phyloP scores from a whole-genome alignment of 106 monocot species.

The Platanthera zijinensis region DNA sequence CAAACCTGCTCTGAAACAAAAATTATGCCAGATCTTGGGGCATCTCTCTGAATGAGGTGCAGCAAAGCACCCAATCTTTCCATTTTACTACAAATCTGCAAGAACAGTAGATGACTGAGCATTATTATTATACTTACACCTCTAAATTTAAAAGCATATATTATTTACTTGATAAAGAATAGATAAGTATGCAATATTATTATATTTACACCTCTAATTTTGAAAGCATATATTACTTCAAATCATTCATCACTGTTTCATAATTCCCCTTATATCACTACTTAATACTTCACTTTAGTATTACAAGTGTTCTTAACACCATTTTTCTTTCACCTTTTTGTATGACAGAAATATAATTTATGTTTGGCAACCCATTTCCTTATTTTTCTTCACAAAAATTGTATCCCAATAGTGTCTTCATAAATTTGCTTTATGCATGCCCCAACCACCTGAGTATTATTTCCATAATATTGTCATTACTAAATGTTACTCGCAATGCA shows the following conservation, averaged over 20 bases:
- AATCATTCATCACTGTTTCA: not conserved
- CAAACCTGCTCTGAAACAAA: slow-evolving; percentile 87
- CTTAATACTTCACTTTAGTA: not conserved
- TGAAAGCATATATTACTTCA: not conserved
- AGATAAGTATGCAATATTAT: not conserved
- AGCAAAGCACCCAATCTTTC: slow-evolving; percentile 47
- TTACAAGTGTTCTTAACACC: not conserved
- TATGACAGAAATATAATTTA: too few species aligned
- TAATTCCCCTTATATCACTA: not conserved
- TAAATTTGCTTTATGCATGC: not conserved
- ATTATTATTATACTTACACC: not conserved
- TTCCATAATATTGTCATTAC: not conserved
- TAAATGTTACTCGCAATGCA: not conserved
- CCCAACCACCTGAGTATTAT: not conserved
- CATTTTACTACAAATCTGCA: slow-evolving; percentile 57
- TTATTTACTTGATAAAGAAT: not conserved
- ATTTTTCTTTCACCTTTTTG: not conserved
- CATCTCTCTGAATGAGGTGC: slow-evolving; percentile 57
- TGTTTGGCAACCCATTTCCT: not conserved
- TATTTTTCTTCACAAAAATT: not conserved
- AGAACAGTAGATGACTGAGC: not conserved
- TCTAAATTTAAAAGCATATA: not conserved
- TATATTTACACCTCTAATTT: not conserved
- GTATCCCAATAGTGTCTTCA: not conserved
- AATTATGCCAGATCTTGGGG: slow-evolving; percentile 76